Conservation (phyloP, 228 moss, liverwort and hornwort species). For the Sphagnum magellanicum region DNA sequence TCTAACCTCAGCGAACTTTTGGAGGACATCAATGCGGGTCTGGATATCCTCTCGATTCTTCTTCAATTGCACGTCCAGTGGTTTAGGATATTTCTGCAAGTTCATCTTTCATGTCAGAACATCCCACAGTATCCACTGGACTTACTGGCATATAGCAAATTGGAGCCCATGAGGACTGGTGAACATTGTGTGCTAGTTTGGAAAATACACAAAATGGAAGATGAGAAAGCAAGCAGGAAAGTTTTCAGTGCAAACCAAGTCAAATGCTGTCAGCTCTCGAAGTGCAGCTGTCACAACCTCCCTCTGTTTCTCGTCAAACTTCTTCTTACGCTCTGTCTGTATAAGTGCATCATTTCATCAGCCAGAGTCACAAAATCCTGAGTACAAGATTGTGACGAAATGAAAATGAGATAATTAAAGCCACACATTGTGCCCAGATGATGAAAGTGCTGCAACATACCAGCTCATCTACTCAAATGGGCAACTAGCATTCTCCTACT, state of each 20-base stretch:
- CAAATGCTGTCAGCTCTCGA: constrained; percentile 80
- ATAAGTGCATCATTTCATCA: background rate
- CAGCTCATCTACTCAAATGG: too few relatives aligned
- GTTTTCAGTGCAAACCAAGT: constrained; percentile 34
- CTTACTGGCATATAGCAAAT: background rate
- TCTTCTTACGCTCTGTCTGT: constrained; percentile 87
- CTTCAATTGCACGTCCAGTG: constrained; percentile 54
- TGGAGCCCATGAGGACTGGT: background rate
- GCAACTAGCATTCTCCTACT: too few relatives aligned
- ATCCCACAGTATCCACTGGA: background rate
- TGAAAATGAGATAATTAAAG: too few relatives aligned
- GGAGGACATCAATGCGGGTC: constrained; percentile 70
- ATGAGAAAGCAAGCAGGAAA: background rate
- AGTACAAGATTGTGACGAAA: too few relatives aligned
- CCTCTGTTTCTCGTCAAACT: constrained; percentile 75
- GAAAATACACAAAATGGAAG: background rate
- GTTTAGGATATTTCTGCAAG: constrained; percentile 69
- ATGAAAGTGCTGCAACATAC: too few relatives aligned
- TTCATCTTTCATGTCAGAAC: background rate
- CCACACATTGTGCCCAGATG: too few relatives aligned
- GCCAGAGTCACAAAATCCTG: too few relatives aligned
- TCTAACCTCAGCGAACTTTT: constrained; percentile 73
- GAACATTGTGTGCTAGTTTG: background rate
- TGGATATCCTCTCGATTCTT: constrained; percentile 94
- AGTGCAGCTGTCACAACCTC: constrained; percentile 69